Base-by-base conservation (phyloP, 1,284 basidiomycete genomes). In the Boletellus deceptivus region DNA sequence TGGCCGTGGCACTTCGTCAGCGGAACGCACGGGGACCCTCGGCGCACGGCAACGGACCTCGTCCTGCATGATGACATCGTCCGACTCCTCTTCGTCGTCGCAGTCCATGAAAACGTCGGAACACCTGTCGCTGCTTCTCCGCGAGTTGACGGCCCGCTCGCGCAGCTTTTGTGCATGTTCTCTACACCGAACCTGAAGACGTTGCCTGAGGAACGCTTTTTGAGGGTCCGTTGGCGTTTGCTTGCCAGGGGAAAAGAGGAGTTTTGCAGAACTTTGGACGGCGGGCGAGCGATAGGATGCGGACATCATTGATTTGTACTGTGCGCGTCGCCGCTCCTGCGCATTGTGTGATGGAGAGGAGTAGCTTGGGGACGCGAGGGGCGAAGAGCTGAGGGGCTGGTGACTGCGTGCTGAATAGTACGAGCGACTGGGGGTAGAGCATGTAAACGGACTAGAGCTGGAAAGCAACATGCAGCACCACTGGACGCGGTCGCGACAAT, bases 171-270 rank as follows among this genome's bases (percentile, higher is more conserved):
- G 70, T 0, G 80, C 84, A 20, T 82, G 74, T 60, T 84, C 79
- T 38, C 83, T 63, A 63, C 83, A 86, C 37, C 76, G 73, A 4
- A 76, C 76, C 58, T 76, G 77, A 59, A 89, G 78, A n/a, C 78
- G 76, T 44, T 83, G 79, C 20, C 83, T 69, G 40, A 89, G 66
- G 38, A 88, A 75, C 4, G 68, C 55, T 46, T 78, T 79, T 53
- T 74, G 69, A 1, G 75, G 64, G 1, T 77, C 76, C 29, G 68
- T 62, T 11, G 55, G 51, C 11, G 50, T 57, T 52, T 47, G 61
- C 38, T 5, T 49, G 0, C 42, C 34, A 16, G 17, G 13, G 37
- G 57, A 37, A 40, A 59, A 54, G 50, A 52, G 43, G 34, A 63
- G 38, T 46, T 65, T 56, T 10, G 63, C 55, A 14, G 68, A 59